phyloP scores from a whole-genome alignment of 495 filamentous ascomycete genomes.

The Penicillium roqueforti region DNA sequence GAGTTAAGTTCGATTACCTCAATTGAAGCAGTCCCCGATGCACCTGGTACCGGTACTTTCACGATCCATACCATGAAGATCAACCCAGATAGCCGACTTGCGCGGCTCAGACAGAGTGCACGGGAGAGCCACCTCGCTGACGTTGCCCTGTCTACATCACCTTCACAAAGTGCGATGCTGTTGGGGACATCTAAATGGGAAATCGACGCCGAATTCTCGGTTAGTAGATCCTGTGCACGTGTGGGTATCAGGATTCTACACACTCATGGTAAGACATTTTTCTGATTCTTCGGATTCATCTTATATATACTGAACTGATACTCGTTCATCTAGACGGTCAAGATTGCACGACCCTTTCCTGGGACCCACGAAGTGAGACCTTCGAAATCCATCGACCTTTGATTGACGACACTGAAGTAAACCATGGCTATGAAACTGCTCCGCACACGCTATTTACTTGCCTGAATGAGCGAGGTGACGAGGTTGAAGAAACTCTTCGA shows the following conservation, averaged over 20 bases:
- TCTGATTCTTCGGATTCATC: not conserved
- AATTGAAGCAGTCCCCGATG: conserved; percentile 21
- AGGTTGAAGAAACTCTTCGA: conserved; percentile 30
- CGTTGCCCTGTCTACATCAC: not conserved
- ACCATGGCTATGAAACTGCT: conserved; percentile 29
- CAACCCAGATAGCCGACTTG: conserved; percentile 25
- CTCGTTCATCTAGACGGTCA: conserved; percentile 12
- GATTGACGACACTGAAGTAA: conserved; percentile 20
- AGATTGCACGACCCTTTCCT: conserved; percentile 25
- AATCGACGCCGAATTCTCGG: conserved; percentile 26
- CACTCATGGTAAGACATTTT: conserved; percentile 17
- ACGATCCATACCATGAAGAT: conserved; percentile 37
- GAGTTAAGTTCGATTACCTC: conserved; percentile 32
- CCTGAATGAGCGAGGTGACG: conserved; percentile 12
- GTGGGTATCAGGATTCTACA: conserved; percentile 34
- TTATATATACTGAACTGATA: conserved; percentile 1
- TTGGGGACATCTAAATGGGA: conserved; percentile 32
- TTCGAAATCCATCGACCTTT: conserved; percentile 33
- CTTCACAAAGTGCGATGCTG: conserved; percentile 3
- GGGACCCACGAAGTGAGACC: conserved; percentile 29
- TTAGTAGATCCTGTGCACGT: conserved; percentile 22
- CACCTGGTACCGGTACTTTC: conserved; percentile 13
- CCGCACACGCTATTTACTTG: conserved; percentile 38
- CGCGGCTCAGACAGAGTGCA: conserved; percentile 23
- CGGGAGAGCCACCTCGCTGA: conserved; percentile 1